Evolutionary conservation across 805 yeast genomes (phyloP), one percentile per base, ranked within the genome.

Genomic region (Pichia cephalocereana): DNA sequence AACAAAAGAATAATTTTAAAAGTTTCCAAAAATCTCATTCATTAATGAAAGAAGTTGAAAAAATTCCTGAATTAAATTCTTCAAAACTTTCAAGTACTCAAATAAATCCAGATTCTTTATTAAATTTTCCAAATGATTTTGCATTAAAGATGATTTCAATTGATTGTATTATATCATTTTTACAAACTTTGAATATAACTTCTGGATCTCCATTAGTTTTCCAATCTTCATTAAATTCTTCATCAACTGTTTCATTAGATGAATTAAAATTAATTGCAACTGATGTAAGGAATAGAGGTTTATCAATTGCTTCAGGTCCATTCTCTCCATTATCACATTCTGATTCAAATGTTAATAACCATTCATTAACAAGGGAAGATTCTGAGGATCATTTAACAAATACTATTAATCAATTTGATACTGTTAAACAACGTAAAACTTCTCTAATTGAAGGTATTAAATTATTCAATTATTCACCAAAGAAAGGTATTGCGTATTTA

Each of bases 331-430:
- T 59, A 8, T 56, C 57, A 12, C 48, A 46, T 11, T 62, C 66
- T 6, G 52, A 53, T 18, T 40, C 55, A 6, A 57, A 53, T 37
- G 32, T 54, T 2, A 51, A 49, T n/a, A 15, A 8, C 18, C 11
- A 18, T 17, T 8, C 14, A 10, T 31, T 30, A 9, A 41, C 52
- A 7, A 43, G 54, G 5, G 46, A 46, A 15, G 56, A 52, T 28
- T 57, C 50, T 11, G 45, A 43, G 7, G 54, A 57, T 37, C 83
- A 75, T 11, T 55, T 69, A 15, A 95, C 85, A 15, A 93, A 84
- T 59, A 87, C 83, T 56, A 90, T 95, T 1, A 75, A 77, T 19
- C 95, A 88, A 63, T 91, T 93, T 65, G 97, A 90, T 57, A 79
- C 75, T 44, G 75, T 82, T 55, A 95, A 93, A 59, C 85, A 80